Percentiles rank a stretch among this genome's conserved stretches.
phyloP scores from a whole-genome alignment of 106 monocot genomes.

The Acanthochlamys bracteata region DNA sequence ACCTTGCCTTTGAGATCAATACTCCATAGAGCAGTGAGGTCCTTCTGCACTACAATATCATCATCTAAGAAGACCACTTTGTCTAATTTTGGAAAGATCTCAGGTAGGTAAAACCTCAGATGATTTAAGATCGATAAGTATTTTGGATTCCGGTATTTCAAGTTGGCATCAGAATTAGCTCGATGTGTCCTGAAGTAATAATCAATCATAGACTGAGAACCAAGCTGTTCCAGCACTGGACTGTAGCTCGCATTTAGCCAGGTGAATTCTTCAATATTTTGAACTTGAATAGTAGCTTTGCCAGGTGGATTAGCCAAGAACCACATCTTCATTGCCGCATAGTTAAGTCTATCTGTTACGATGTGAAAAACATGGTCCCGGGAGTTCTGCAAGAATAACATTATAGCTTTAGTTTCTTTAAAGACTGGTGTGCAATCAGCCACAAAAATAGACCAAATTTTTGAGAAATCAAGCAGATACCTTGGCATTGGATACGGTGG shows the following conservation, averaged over 20 bases:
- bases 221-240: slow-evolving; percentile 38
- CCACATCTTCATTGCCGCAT: slow-evolving; percentile 41
- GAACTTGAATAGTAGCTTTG: slow-evolving; percentile 29
- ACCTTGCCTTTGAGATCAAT: slow-evolving; percentile 41
- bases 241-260: slow-evolving; percentile 42
- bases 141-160: slow-evolving; percentile 50
- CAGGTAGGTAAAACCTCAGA: slow-evolving; percentile 39
- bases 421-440: not conserved
- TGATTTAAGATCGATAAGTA: slow-evolving; percentile 43
- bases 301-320: slow-evolving; percentile 30
- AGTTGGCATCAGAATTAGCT: slow-evolving; percentile 19
- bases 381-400: slow-evolving; percentile 17
- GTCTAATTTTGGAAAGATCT: slow-evolving; percentile 33
- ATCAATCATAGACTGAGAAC: slow-evolving; percentile 30
- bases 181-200: slow-evolving; percentile 27
- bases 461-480: slow-evolving; percentile 2
- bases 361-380: slow-evolving; percentile 41
- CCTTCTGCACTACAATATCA: slow-evolving; percentile 38
- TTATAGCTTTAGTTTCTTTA: not conserved
- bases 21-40: slow-evolving; percentile 28
- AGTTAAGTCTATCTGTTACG: slow-evolving; percentile 38
- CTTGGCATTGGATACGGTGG: slow-evolving; percentile 32
- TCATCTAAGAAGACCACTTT: slow-evolving; percentile 34
- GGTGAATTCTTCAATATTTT: slow-evolving; percentile 35
- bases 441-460: not conserved